Conservation (phyloP, 108 stramenopile genomes). For the Cyclotella choctawhatcheeana region DNA sequence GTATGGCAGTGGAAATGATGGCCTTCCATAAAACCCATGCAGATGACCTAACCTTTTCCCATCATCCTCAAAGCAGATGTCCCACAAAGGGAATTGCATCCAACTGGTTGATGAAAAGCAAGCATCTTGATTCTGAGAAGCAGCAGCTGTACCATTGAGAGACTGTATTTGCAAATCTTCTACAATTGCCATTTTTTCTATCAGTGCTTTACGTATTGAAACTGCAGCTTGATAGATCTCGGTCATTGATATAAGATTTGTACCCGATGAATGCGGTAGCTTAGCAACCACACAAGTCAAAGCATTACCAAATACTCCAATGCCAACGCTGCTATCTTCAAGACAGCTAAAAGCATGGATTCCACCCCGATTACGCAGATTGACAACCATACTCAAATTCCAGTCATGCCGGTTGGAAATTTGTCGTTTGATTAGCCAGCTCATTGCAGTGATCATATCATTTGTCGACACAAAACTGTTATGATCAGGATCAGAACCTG, state of each 20-base stretch:
- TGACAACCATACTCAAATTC: slow-evolving; percentile 45
- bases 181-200: slow-evolving; percentile 9
- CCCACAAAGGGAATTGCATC: slow-evolving; percentile 40
- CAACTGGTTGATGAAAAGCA: slow-evolving; percentile 40
- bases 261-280: slow-evolving; percentile 16
- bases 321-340: slow-evolving; percentile 14
- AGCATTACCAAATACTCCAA: slow-evolving; percentile 42
- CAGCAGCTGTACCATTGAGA: slow-evolving; percentile 8
- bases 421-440: slow-evolving; percentile 42
- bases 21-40: slow-evolving; percentile 36
- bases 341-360: slow-evolving; percentile 34
- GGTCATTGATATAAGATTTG: slow-evolving; percentile 1
- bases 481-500: neutral
- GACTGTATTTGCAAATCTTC: slow-evolving; percentile 24
- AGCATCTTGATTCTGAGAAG: slow-evolving; percentile 2
- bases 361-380: slow-evolving; percentile 31
- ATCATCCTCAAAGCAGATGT: slow-evolving; percentile 26
- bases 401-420: slow-evolving; percentile 15
- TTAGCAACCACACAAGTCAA: slow-evolving; percentile 32
- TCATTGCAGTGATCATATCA: slow-evolving; percentile 47
- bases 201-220: slow-evolving; percentile 29
- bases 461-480: slow-evolving; percentile 40
- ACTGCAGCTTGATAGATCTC: slow-evolving; percentile 34
- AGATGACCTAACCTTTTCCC: neutral
- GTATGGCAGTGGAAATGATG: slow-evolving; percentile 34